phyloP scores from a whole-genome alignment of 2,329 filamentous ascomycete genomes.

The Pseudocercospora cruenta region DNA sequence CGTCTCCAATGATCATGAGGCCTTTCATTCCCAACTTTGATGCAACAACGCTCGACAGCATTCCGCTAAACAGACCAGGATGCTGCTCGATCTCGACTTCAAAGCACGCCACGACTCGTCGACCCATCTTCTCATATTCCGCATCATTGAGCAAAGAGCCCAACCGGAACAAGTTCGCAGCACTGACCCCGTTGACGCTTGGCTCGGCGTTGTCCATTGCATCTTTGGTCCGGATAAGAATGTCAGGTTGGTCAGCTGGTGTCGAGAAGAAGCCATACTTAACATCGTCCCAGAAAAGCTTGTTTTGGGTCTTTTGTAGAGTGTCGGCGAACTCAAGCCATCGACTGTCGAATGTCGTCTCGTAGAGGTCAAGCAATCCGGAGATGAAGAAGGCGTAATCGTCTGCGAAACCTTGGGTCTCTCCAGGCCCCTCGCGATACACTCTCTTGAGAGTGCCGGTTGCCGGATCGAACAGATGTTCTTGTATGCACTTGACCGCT shows the following conservation, averaged over 20 bases:
- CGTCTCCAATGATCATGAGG: conserved; percentile 59
- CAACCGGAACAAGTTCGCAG: conserved; percentile 83
- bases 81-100: conserved; percentile 91
- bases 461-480: conserved; percentile 70
- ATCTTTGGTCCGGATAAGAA: conserved; percentile 86
- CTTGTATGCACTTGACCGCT: conserved; percentile 72
- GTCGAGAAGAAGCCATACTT: conserved; percentile 73
- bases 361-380: conserved; percentile 81
- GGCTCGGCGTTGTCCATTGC: conserved; percentile 93
- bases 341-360: conserved; percentile 74
- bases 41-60: conserved; percentile 76
- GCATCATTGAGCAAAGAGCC: conserved; percentile 69
- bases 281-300: conserved; percentile 73
- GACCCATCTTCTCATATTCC: conserved; percentile 66
- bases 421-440: conserved; percentile 68
- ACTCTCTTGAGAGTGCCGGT: conserved; percentile 71
- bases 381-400: conserved; percentile 90
- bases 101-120: conserved; percentile 79
- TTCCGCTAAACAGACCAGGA: conserved; percentile 84
- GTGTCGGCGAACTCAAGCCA: conserved; percentile 80
- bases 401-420: conserved; percentile 79
- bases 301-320: conserved; percentile 76
- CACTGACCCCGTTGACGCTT: conserved; percentile 85
- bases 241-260: conserved; percentile 62
- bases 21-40: conserved; percentile 70